These are phyloP conservation scores for Populus tremula DNA, from an alignment of 345 rosid species.

Conservation along the genomic window DNA sequence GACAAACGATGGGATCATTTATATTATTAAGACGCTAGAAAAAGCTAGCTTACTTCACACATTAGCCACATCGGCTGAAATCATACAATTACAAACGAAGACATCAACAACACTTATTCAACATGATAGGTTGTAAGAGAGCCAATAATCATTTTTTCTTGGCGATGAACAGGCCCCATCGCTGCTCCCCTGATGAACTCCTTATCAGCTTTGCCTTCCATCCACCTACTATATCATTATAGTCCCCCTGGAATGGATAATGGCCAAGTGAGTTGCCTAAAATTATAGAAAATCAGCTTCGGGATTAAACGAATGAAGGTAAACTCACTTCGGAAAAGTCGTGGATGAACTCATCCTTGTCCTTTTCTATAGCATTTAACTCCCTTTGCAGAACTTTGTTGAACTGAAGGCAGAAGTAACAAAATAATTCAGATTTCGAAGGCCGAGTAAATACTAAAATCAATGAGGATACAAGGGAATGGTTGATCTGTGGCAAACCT, in stretches of 20 bases:
- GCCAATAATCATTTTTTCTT: conserved; percentile 16
- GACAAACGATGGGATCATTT: not conserved
- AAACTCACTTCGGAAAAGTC: conserved; percentile 76
- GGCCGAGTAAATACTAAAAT: not conserved
- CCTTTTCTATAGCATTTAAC: conserved; percentile 60
- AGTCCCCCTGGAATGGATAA: conserved; percentile 58
- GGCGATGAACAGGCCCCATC: conserved; percentile 76
- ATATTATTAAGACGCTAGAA: not conserved
- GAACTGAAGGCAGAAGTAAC: conserved; percentile 51
- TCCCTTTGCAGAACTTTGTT: conserved; percentile 65
- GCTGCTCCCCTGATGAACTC: conserved; percentile 71
- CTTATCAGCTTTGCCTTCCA: conserved; percentile 76
- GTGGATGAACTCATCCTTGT: conserved; percentile 57
- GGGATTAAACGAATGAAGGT: not conserved
- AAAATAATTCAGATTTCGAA: not conserved
- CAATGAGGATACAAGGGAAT: not conserved
- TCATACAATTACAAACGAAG: not conserved
- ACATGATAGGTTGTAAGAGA: not conserved
- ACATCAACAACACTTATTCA: not conserved
- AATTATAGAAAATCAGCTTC: not conserved
- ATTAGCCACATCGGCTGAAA: not conserved
- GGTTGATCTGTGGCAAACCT: conserved; percentile 36
- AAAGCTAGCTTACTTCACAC: not conserved
- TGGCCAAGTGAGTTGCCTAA: not conserved
- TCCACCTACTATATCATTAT: conserved; percentile 61